These are phyloP conservation scores for Suillus spraguei DNA, from an alignment of 768 basidiomycete genomes.

Conservation along the genomic window DNA sequence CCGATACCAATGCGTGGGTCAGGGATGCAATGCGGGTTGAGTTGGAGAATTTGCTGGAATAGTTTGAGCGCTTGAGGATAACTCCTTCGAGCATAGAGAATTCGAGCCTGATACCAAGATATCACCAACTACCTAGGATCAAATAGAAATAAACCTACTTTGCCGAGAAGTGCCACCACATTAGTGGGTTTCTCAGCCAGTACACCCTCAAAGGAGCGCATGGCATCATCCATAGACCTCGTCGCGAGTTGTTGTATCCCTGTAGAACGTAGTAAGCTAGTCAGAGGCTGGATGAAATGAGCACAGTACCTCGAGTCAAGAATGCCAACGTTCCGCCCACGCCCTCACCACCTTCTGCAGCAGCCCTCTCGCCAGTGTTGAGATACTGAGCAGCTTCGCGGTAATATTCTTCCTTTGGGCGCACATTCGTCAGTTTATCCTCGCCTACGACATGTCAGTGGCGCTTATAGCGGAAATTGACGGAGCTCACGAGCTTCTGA, in stretches of 20 bases:
- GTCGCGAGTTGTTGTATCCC: conserved; percentile 84
- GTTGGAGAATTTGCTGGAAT: conserved; percentile 83
- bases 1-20: conserved; percentile 97
- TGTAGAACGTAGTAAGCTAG: conserved; percentile 30
- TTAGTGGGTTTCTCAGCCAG: conserved; percentile 82
- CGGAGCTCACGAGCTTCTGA: conserved; percentile 65
- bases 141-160: conserved; percentile 47
- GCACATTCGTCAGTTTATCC: conserved; percentile 60
- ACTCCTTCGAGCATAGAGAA: conserved; percentile 78
- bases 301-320: conserved; percentile 59
- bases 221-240: conserved; percentile 79
- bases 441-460: conserved; percentile 47
- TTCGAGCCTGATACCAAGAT: conserved; percentile 61
- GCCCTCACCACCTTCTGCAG: conserved; percentile 60
- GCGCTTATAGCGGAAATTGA: conserved; percentile 16
- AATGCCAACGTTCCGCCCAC: conserved; percentile 59
- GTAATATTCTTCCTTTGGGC: conserved; percentile 68
- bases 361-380: conserved; percentile 59
- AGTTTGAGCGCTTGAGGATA: conserved; percentile 78
- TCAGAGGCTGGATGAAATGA: conserved; percentile 12
- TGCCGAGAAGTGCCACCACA: conserved; percentile 83
- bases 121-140: conserved; percentile 5
- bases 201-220: conserved; percentile 80
- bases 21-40: conserved; percentile 79
- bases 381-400: conserved; percentile 69